Base-by-base conservation (phyloP, 2,329 filamentous ascomycete species). In the Diaporthe longicolla region DNA sequence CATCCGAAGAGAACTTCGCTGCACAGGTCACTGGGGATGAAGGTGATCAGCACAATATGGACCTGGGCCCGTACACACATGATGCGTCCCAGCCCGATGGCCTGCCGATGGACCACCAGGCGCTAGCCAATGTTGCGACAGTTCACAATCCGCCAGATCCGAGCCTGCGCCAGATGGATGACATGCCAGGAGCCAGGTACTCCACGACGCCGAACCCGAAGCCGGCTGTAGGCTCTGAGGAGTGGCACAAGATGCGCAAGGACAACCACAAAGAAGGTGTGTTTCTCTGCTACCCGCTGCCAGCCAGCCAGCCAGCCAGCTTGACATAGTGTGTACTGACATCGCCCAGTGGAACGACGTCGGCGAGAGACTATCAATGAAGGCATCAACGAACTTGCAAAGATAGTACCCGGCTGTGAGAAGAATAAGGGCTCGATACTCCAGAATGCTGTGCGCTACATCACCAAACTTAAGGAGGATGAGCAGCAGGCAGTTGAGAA, bases 371-470 rank as follows among this genome's bases (percentile, higher is more conserved):
- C 97, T 0, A 99, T 99, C 82, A 99, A 99, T 78, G 97, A 99
- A 84, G 97, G 97, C 66, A 99, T 99, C 79, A 98, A 98, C 81
- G 97, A 98, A 83, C 90, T 99, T 40, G 94, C 96, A 78, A 98
- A 98, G 86, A 97, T 99, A 77, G 97, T 99, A 0, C 97, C 97
- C 0, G 95, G 95, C 19, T 98, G 96, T 80, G 97, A 99, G 84
- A 99, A 98, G 88, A 98, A 99, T 87, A 99, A 99, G 85, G 97
- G 97, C 0, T 97, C 95, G 3, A 98, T 99, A 77, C 87, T 99
- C 50, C 94, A 97, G 81, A 94, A 96, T 45, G 95, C 97, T 0
- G 96, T 98, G 13, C 92, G 95, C 77, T 98, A 98, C 85, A 98
- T 99, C 81, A 93, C 92, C 15, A 95, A 98, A 81, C 89, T 99